Percentiles rank a stretch among this genome's conserved stretches.
Evolutionary conservation across 1,284 basidiomycete genomes (phyloP).

Genomic region (Ganoderma resinaceum): DNA sequence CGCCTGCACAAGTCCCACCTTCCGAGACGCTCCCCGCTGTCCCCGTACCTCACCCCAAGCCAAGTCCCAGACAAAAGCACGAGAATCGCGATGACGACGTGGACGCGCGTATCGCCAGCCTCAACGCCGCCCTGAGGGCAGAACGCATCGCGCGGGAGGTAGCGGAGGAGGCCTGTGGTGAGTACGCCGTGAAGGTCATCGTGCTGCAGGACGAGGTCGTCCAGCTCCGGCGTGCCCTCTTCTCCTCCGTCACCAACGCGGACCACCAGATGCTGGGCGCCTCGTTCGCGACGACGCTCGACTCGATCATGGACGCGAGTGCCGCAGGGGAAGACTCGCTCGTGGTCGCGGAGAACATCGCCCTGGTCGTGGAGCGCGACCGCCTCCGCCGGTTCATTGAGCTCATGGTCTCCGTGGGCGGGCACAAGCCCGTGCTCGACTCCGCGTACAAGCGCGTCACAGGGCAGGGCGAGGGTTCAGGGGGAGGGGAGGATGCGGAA

Average conservation of each 20-base stretch:
- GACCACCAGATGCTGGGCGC: neutral
- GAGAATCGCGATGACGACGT: neutral
- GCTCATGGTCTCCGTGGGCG: conserved; percentile 42
- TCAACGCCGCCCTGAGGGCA: conserved; percentile 28
- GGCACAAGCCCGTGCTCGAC: conserved; percentile 35
- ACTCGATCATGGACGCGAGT: neutral
- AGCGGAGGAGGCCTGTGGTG: conserved; percentile 21
- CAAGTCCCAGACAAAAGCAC: conserved; percentile 11
- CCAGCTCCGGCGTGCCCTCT: conserved; percentile 31
- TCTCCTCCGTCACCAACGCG: neutral
- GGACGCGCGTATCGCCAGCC: conserved; percentile 12
- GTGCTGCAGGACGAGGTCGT: conserved; percentile 39
- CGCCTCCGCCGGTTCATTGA: conserved; percentile 39
- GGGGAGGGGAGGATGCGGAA: conserved; percentile 43
- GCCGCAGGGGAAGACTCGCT: conserved; percentile 29
- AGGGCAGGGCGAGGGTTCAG: conserved; percentile 1
- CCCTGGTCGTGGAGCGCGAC: conserved; percentile 35
- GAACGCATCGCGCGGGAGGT: conserved; percentile 27
- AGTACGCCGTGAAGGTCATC: conserved; percentile 20
- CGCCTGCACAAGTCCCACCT: neutral
- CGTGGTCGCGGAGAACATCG: conserved; percentile 10
- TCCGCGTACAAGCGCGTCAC: conserved; percentile 33
- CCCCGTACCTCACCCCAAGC: conserved; percentile 20
- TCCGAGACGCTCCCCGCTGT: neutral
- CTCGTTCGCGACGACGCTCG: conserved; percentile 1